These are phyloP conservation scores for Gnaphalium uliginosum DNA, from an alignment of 129 eudicot genomes.

Conservation along the genomic window DNA sequence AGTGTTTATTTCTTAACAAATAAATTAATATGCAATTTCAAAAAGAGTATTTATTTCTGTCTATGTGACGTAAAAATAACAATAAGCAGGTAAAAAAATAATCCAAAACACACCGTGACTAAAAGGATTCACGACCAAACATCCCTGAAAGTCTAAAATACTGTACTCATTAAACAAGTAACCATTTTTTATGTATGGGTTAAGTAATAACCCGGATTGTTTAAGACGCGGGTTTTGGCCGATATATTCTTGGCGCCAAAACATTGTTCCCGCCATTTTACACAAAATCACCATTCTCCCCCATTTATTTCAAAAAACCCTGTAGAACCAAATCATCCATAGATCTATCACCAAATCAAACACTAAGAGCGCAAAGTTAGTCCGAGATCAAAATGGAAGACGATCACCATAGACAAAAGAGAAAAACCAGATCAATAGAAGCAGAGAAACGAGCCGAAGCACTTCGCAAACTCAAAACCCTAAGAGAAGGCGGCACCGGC, in stretches of 20 bases:
- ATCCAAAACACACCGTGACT: no score
- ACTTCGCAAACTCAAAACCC: constrained; percentile 68
- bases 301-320: constrained; percentile 21
- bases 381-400: constrained; percentile 46
- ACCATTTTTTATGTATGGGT: not conserved
- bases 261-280: constrained; percentile 35
- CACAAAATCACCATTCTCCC: constrained; percentile 13
- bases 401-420: constrained; percentile 49
- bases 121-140: no score
- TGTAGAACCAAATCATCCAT: not conserved
- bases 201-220: not conserved
- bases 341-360: constrained; percentile 24
- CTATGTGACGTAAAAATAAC: no score
- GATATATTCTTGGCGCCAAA: constrained; percentile 31
- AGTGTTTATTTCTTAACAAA: no score
- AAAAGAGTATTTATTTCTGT: no score
- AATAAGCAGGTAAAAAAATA: no score
- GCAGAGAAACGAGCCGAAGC: constrained; percentile 62
- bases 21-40: no score
- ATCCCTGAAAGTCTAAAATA: no score
- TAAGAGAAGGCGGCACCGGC: constrained; percentile 59
- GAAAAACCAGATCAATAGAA: constrained; percentile 49
- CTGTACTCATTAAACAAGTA: no score
- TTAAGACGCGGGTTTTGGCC: not conserved
- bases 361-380: not conserved